Base-by-base conservation (phyloP, 192 early-diverging fungal species). In the Dispira parvispora region DNA sequence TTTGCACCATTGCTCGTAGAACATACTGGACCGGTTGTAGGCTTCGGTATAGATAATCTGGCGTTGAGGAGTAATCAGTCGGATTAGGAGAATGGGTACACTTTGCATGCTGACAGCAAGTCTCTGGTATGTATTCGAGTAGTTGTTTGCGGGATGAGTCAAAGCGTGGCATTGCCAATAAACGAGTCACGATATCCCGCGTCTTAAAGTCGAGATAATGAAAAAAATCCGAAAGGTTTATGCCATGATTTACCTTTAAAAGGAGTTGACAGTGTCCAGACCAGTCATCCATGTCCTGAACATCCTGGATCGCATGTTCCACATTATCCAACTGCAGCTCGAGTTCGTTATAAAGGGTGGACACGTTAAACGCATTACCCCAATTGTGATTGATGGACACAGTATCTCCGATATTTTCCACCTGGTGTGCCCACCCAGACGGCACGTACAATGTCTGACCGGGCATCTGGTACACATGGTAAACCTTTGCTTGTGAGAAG, bases 301-400 rank as follows among this genome's bases (percentile, higher is more conserved):
- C 62, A 63, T 88, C 79, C 0, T 74, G 62, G 62, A 88, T 75
- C 12, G 78, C 79, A 2, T 72, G 64, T 38, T 66, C 62, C 0
- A 84, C 81, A 8, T 73, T 71, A 9, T 47, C 61, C 45, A 83
- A 63, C 60, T 83, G 81, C 0, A 32, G 45, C 3, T 46, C n/a
- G 14, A 88, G 68, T 0, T 75, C 76, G 5, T 64, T 64, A 25
- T 75, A 73, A 45, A 81, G 65, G 5, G 64, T 56, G 8, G 63
- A 66, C 20, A 88, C 49, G 56, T 83, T 83, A 45, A 73, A 78
- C 47, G 81, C 79, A 62, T 88, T 85, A 12, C 71, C 65, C 86
- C 86, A 88, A 62, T 88, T 88, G 68, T 84, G 84, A 63, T 88
- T 88, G 65, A 88, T 88, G 8, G 84, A 86, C 43, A 88, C 84